Percentiles rank a stretch among this genome's conserved stretches.
Conservation (phyloP, 495 filamentous ascomycete species). For the Darksidea phi region DNA sequence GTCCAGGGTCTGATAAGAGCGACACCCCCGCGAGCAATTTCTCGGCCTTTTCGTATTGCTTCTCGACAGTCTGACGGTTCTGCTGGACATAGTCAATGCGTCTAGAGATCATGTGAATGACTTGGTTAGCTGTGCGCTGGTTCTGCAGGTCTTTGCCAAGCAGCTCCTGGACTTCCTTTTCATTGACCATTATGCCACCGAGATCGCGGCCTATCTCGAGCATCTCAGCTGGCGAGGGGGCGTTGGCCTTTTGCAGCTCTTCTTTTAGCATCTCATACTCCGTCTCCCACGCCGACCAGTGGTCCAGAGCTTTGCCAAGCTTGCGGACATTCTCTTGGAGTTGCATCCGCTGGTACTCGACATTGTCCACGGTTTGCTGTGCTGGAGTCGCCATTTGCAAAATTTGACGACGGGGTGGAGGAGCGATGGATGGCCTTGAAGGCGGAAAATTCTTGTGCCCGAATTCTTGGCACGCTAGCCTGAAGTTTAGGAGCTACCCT, state of each 20-base stretch:
- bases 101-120: slow-evolving; percentile 68
- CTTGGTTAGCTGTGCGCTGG: slow-evolving; percentile 52
- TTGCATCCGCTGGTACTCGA: slow-evolving; percentile 72
- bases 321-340: slow-evolving; percentile 75
- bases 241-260: slow-evolving; percentile 54
- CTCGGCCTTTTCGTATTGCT: slow-evolving; percentile 66
- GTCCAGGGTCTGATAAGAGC: slow-evolving; percentile 40
- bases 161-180: slow-evolving; percentile 64
- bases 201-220: slow-evolving; percentile 50
- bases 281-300: slow-evolving; percentile 86
- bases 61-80: slow-evolving; percentile 69
- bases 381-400: slow-evolving; percentile 22
- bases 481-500: neutral
- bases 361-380: slow-evolving; percentile 34
- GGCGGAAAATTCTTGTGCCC: neutral
- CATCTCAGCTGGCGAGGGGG: slow-evolving; percentile 25
- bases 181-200: slow-evolving; percentile 55
- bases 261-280: slow-evolving; percentile 89
- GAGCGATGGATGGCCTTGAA: neutral
- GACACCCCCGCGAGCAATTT: slow-evolving; percentile 59
- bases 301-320: slow-evolving; percentile 70
- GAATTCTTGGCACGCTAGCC: neutral
- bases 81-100: slow-evolving; percentile 84
- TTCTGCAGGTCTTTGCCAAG: slow-evolving; percentile 55
- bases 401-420: neutral